Percentiles rank a stretch among this genome's conserved stretches.
Evolutionary conservation across 2,329 filamentous ascomycete genomes (phyloP).

Genomic region (Leptographium lundbergii): DNA sequence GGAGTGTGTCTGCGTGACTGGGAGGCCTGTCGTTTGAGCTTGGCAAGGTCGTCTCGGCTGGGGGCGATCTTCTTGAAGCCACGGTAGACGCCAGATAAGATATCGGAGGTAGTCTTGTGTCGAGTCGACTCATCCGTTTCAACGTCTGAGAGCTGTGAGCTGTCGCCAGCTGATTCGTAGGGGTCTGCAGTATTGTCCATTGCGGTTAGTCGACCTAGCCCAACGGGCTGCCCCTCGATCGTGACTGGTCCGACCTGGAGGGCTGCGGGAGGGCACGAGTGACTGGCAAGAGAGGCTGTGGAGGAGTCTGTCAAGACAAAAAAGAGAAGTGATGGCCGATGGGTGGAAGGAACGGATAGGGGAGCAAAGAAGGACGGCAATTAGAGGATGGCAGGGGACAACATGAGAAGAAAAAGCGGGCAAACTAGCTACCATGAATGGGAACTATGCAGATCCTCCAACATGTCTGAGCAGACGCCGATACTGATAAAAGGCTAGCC

Average conservation of each 20-base stretch:
- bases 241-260: not conserved
- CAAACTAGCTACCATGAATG: not conserved
- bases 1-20: slow-evolving; percentile 12
- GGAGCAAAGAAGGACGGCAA: not conserved
- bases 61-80: slow-evolving; percentile 36
- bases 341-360: not conserved
- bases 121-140: slow-evolving; percentile 26
- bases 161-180: slow-evolving; percentile 17
- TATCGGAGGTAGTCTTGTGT: slow-evolving; percentile 30
- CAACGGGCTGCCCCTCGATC: not conserved
- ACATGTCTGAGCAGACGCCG: not conserved
- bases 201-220: slow-evolving; percentile 19
- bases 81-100: slow-evolving; percentile 39
- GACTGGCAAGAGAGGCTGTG: not conserved
- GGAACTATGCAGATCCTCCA: not conserved
- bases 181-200: slow-evolving; percentile 19
- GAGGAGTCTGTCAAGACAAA: not conserved
- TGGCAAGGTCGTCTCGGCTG: slow-evolving; percentile 28
- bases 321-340: not conserved
- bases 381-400: not conserved
- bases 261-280: not conserved
- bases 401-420: not conserved
- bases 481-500: not conserved
- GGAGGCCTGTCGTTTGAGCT: slow-evolving; percentile 31
- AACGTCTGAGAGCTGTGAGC: slow-evolving; percentile 30